Conservation (phyloP, 2,329 filamentous ascomycete genomes). For the Diaporthe sp. region DNA sequence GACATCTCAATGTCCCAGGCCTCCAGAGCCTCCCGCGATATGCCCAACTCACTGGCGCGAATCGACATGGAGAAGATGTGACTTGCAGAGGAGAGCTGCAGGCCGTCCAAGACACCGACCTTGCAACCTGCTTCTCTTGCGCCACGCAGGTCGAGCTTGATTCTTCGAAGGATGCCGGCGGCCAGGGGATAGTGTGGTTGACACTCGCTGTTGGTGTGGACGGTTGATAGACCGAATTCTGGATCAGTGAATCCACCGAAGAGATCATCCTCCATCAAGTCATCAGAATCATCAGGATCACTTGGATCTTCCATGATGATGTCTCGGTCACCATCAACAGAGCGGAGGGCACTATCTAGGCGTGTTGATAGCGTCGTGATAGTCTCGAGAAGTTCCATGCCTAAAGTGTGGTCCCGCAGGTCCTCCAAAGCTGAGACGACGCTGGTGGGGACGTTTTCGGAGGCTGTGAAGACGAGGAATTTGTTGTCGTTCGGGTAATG, state of each 20-base stretch:
- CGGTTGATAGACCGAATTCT: constrained; percentile 47
- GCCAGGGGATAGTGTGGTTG: constrained; percentile 37
- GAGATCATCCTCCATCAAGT: constrained; percentile 40
- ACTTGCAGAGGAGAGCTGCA: constrained; percentile 54
- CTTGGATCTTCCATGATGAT: constrained; percentile 47
- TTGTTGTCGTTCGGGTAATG: constrained; percentile 53
- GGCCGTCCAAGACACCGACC: constrained; percentile 71
- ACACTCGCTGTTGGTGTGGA: neutral
- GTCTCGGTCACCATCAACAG: neutral
- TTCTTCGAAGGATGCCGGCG: constrained; percentile 46
- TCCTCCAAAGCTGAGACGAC: constrained; percentile 55
- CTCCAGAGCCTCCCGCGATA: constrained; percentile 80
- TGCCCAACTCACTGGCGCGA: constrained; percentile 75
- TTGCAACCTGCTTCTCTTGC: constrained; percentile 77
- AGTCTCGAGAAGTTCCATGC: constrained; percentile 60
- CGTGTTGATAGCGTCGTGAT: constrained; percentile 57
- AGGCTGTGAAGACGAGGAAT: constrained; percentile 59
- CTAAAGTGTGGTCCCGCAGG: constrained; percentile 59
- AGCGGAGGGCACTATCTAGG: constrained; percentile 9
- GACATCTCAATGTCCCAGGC: constrained; percentile 78
- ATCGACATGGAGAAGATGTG: constrained; percentile 76
- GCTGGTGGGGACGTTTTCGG: constrained; percentile 48
- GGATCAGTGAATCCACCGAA: constrained; percentile 42
- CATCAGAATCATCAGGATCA: constrained; percentile 44
- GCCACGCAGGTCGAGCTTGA: constrained; percentile 71